Evolutionary conservation across 108 stramenopile species (phyloP).

Genomic region (Phaeodactylum tricornutum): DNA sequence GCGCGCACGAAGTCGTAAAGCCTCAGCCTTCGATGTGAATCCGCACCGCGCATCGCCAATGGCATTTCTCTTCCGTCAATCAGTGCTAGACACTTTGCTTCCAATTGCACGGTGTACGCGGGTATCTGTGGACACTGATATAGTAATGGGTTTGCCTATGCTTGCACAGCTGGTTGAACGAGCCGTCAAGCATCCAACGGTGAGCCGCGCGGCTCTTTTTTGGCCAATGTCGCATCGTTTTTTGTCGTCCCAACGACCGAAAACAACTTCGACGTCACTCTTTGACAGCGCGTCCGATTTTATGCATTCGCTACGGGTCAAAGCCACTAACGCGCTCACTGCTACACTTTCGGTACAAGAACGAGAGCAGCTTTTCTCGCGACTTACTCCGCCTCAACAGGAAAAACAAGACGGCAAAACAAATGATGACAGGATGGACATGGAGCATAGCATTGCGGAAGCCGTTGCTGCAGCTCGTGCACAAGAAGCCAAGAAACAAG

Average conservation of each 20-base stretch:
- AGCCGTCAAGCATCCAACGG: no score
- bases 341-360: constrained; percentile 22
- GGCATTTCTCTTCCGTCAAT: no score
- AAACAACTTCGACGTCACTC: neutral
- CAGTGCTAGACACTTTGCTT: no score
- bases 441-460: constrained; percentile 25
- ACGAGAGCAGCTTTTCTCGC: constrained; percentile 2
- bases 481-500: constrained; percentile 20
- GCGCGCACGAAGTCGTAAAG: no score
- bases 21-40: no score
- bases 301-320: constrained; percentile 12
- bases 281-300: neutral
- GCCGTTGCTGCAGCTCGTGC: constrained; percentile 29
- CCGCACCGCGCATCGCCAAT: no score
- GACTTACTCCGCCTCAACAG: neutral
- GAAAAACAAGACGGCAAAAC: neutral
- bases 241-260: neutral
- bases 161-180: no score
- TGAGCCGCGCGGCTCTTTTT: no score
- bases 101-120: no score
- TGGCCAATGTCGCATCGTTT: no score
- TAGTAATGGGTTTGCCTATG: no score
- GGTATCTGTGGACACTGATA: no score
- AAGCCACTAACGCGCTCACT: constrained; percentile 22
- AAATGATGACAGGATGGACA: neutral